Evolutionary conservation across 352 stramenopile species (phyloP).

Genomic region (Thraustochytrium striatum): DNA sequence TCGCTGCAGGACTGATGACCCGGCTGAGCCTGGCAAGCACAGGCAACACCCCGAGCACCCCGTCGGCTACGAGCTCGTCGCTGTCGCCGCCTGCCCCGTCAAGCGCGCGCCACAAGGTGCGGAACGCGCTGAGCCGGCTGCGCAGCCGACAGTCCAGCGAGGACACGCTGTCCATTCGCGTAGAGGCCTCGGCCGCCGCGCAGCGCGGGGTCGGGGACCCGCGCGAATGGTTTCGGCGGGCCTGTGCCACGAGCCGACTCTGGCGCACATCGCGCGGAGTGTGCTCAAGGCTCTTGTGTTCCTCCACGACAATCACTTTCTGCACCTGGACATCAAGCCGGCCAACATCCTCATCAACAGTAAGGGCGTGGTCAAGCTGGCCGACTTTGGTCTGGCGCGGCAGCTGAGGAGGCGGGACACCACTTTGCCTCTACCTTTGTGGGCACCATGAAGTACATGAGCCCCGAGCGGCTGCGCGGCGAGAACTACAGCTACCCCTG

Average conservation of each 20-base stretch:
- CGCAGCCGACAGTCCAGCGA: background rate
- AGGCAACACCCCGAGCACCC: too few relatives aligned
- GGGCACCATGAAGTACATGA: conserved; percentile 87
- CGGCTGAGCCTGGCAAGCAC: conserved; percentile 74
- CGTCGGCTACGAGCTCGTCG: background rate
- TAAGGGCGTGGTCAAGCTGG: conserved; percentile 76
- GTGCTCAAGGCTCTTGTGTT: conserved; percentile 78
- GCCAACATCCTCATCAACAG: conserved; percentile 82
- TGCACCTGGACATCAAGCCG: conserved; percentile 92
- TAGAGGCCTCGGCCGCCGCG: too few relatives aligned
- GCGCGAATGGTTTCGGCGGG: background rate
- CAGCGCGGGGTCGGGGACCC: background rate
- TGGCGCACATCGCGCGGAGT: conserved; percentile 78
- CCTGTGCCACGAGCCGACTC: conserved; percentile 63
- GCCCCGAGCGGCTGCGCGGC: conserved; percentile 80
- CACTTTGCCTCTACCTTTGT: conserved; percentile 82
- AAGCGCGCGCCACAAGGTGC: background rate
- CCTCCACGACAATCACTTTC: conserved; percentile 75
- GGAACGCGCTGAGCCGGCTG: background rate
- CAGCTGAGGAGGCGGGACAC: conserved; percentile 51
- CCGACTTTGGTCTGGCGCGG: conserved; percentile 58
- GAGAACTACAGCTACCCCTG: conserved; percentile 55
- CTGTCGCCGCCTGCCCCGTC: background rate
- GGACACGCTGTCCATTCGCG: background rate
- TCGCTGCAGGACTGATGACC: conserved; percentile 85